Evolutionary conservation across 1,284 basidiomycete species (phyloP).

Genomic region (Meripilus lineatus): DNA sequence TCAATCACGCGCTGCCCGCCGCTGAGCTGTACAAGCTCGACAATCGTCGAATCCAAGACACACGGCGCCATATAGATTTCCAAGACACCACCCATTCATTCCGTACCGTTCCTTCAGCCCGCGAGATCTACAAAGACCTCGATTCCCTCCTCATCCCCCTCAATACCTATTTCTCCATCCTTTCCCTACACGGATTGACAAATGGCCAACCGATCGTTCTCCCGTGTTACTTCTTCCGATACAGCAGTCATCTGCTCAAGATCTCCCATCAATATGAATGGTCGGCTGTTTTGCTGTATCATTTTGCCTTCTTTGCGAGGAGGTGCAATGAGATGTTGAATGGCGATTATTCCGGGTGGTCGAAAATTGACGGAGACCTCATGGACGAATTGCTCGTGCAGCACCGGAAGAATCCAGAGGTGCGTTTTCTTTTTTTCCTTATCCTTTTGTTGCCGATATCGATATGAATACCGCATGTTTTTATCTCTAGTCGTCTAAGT

Average conservation of each 20-base stretch:
- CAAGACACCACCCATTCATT: slow-evolving; percentile 23
- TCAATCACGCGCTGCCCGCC: slow-evolving; percentile 25
- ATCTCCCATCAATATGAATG: slow-evolving; percentile 29
- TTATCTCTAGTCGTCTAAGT: too few relatives aligned
- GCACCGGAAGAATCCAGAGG: slow-evolving; percentile 16
- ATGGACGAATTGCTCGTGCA: slow-evolving; percentile 30
- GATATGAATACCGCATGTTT: too few relatives aligned
- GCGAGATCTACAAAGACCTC: slow-evolving; percentile 26
- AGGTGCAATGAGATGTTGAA: slow-evolving; percentile 29
- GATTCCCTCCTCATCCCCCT: slow-evolving; percentile 31
- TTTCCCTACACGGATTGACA: slow-evolving; percentile 25
- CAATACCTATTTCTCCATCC: slow-evolving; percentile 30
- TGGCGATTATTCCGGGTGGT: slow-evolving; percentile 27
- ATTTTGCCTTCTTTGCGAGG: slow-evolving; percentile 28
- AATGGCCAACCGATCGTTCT: slow-evolving; percentile 22
- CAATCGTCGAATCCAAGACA: slow-evolving; percentile 26
- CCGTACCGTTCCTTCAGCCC: slow-evolving; percentile 20
- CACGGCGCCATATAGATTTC: slow-evolving; percentile 27
- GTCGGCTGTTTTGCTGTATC: slow-evolving; percentile 29
- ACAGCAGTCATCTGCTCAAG: slow-evolving; percentile 28
- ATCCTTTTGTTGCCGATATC: too few relatives aligned
- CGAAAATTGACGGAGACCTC: slow-evolving; percentile 26
- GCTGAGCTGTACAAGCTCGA: slow-evolving; percentile 31
- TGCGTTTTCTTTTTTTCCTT: too few relatives aligned
- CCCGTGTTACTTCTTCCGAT: slow-evolving; percentile 27